Evolutionary conservation across 2,329 filamentous ascomycete genomes (phyloP), one percentile per base, ranked within the genome.

Genomic region (Aspergillus nomiae): DNA sequence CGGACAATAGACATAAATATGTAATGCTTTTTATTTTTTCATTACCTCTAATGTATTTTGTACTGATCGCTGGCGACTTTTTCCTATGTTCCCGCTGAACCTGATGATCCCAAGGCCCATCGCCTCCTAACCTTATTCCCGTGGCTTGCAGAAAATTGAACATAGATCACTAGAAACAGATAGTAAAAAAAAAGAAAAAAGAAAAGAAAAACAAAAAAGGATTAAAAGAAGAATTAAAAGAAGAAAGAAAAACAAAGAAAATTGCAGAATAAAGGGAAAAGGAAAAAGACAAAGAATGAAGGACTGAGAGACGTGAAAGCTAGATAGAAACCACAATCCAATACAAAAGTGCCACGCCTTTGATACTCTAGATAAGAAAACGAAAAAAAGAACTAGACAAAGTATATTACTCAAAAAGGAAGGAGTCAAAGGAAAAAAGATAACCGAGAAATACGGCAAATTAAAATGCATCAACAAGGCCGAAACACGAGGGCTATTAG

Each of bases 381-480:
- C 3, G 10, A 16, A 48, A 59, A 30, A 32, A 56, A 60, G 26
- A 19, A 32, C 26, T 28, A 63, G 32, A 21, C 32, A 12, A 38
- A 26, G 32, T 38, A 32, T 55, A 55, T 55, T 34, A 38, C 28
- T 32, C 16, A 53, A 38, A 21, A 21, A 55, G 45, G 21, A 62
- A 38, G 54, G 32, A 56, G 41, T 16, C 48, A 48, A 60, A 43
- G 53, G 19, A 24, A 51, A 51, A 53, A 34, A 32, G 38, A 51
- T 21, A 55, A 60, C 58, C 26, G 43, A 60, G 46, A 62, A 48
- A 55, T 21, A 62, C 36, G 21, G 28, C 28, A 38, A 60, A n/a
- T 36, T 21, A 38, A 41, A 56, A 48, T 56, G 38, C 38, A 50
- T 48, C 58, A 41, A 60, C 32, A 34, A 16, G 32, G 51, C n/a